These are phyloP conservation scores for Wickerhamiella kurtzmanii DNA, from an alignment of 805 yeast genomes.

Conservation along the genomic window DNA sequence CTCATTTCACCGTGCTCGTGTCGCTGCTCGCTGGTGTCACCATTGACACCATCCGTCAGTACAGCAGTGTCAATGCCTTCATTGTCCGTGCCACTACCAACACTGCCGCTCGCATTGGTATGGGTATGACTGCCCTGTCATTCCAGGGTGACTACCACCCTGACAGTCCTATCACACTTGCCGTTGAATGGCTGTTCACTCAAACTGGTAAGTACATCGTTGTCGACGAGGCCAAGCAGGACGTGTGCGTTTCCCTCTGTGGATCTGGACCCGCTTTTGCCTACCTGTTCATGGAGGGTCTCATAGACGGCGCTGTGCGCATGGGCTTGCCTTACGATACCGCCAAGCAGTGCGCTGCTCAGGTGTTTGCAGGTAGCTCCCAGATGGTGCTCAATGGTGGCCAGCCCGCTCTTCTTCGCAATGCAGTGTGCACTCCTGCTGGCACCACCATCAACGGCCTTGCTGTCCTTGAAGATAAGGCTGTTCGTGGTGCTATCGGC, in stretches of 20 bases:
- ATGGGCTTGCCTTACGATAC: slow-evolving; percentile 84
- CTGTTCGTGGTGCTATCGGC: slow-evolving; percentile 75
- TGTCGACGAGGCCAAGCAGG: slow-evolving; percentile 74
- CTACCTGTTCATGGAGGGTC: slow-evolving; percentile 73
- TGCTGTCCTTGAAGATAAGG: slow-evolving; percentile 80
- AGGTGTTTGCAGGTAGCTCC: slow-evolving; percentile 88
- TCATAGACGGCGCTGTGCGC: slow-evolving; percentile 87
- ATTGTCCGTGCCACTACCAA: slow-evolving; percentile 95
- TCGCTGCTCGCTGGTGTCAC: slow-evolving; percentile 91
- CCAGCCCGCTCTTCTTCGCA: slow-evolving; percentile 80
- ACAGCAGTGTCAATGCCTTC: slow-evolving; percentile 26
- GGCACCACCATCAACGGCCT: slow-evolving; percentile 96
- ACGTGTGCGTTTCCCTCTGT: slow-evolving; percentile 85
- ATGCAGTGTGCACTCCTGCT: slow-evolving; percentile 90
- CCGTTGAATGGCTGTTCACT: slow-evolving; percentile 31
- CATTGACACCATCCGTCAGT: slow-evolving; percentile 45
- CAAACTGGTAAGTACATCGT: slow-evolving; percentile 30
- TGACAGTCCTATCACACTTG: slow-evolving; percentile 20
- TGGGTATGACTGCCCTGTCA: slow-evolving; percentile 89
- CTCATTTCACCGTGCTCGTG: slow-evolving; percentile 46
- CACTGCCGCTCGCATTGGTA: slow-evolving; percentile 87
- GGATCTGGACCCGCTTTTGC: slow-evolving; percentile 97
- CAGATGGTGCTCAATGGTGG: slow-evolving; percentile 75
- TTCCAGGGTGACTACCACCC: slow-evolving; percentile 39
- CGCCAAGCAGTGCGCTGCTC: slow-evolving; percentile 78